Evolutionary conservation across 441 rosid genomes (phyloP).

Genomic region (Oxalis stricta): DNA sequence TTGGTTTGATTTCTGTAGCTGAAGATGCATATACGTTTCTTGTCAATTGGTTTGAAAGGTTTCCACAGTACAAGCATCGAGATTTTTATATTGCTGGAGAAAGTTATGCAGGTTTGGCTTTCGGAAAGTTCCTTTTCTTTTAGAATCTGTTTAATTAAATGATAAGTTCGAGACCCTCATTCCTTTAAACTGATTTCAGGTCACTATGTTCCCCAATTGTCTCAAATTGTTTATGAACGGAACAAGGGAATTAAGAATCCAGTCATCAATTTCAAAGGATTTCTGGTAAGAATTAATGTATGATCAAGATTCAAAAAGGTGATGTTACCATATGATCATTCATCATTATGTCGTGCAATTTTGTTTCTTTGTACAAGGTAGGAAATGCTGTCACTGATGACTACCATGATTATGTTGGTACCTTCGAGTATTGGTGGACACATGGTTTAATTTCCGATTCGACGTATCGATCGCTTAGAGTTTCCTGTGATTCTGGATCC

Average conservation of each 20-base stretch:
- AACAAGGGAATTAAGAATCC: slow-evolving; percentile 56
- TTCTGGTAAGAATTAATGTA: slow-evolving; percentile 65
- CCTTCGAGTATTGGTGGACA: slow-evolving; percentile 94
- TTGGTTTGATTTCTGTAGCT: slow-evolving; percentile 32
- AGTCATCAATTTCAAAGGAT: slow-evolving; percentile 77
- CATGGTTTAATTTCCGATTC: slow-evolving; percentile 92
- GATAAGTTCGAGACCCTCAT: neutral
- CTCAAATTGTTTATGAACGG: slow-evolving; percentile 54
- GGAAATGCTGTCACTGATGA: slow-evolving; percentile 96
- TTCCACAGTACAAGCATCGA: slow-evolving; percentile 85
- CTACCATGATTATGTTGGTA: slow-evolving; percentile 62
- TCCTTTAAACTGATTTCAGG: slow-evolving; percentile 28
- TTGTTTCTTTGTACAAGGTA: slow-evolving; percentile 31
- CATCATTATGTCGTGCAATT: neutral
- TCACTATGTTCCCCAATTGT: slow-evolving; percentile 93
- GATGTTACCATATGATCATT: neutral
- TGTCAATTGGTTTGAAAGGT: slow-evolving; percentile 79
- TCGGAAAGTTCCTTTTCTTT: neutral
- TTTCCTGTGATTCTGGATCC: slow-evolving; percentile 41
- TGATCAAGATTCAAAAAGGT: neutral
- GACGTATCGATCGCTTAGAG: slow-evolving; percentile 42
- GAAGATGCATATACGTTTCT: slow-evolving; percentile 79
- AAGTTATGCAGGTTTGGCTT: slow-evolving; percentile 69
- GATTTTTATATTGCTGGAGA: slow-evolving; percentile 92
- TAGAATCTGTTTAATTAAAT: neutral